Conservation (phyloP, 1,284 basidiomycete species). For the Trichosporon ovoides region DNA sequence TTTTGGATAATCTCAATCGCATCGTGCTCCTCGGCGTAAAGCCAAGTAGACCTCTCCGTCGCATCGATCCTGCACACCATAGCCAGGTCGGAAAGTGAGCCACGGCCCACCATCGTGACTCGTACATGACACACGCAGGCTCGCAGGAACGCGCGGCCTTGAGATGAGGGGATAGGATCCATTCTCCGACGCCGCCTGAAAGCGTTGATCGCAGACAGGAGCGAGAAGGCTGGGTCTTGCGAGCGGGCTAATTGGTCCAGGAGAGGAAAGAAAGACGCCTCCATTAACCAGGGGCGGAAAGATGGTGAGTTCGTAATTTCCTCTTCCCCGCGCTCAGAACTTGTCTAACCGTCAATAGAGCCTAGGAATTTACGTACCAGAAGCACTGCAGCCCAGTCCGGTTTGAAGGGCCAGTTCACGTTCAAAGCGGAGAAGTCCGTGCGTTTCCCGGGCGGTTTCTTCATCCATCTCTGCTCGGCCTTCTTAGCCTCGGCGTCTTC, state of each 20-base stretch:
- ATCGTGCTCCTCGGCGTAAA: conserved; percentile 33
- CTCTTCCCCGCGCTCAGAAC: conserved; percentile 20
- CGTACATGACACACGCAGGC: conserved; percentile 63
- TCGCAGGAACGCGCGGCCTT: conserved; percentile 53
- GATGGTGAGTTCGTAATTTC: conserved; percentile 44
- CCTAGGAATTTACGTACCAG: conserved; percentile 33
- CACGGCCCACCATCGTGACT: conserved; percentile 59
- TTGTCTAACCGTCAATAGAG: background rate
- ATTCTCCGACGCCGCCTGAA: conserved; percentile 57
- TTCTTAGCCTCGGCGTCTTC: conserved; percentile 53
- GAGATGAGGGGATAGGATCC: conserved; percentile 45
- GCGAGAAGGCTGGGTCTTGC: conserved; percentile 29
- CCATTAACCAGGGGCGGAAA: conserved; percentile 59
- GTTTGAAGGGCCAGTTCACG: conserved; percentile 64
- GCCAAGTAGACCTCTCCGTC: conserved; percentile 54
- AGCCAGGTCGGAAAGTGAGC: conserved; percentile 66
- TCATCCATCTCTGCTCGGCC: conserved; percentile 60
- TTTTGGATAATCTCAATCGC: no score
- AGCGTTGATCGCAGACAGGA: conserved; percentile 58
- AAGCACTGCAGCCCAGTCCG: conserved; percentile 66
- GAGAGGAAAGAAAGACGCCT: conserved; percentile 49
- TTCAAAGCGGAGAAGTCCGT: conserved; percentile 64
- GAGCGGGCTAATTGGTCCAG: conserved; percentile 6
- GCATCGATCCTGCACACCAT: conserved; percentile 61
- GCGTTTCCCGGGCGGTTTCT: conserved; percentile 78